Base-by-base conservation (phyloP, 805 yeast genomes). In the Clavispora fructus region DNA sequence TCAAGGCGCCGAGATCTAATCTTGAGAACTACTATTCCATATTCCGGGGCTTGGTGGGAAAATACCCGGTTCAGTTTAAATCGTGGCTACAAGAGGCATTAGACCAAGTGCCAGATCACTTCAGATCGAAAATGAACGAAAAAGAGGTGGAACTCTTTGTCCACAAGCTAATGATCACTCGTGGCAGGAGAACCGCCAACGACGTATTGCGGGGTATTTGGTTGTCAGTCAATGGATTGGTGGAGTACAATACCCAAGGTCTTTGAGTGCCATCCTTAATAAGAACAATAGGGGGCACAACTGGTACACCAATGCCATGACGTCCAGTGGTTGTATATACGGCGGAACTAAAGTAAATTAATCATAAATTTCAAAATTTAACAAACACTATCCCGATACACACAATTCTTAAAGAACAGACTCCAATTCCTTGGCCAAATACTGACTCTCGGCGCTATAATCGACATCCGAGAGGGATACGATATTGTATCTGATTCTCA, bases 401-500 rank as follows among this genome's bases (percentile, higher is more conserved):
- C 10, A 17, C 35, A 27, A 25, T 19, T 41, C 48, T 30, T 44
- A 43, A 30, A 48, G 37, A 31, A 51, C 49, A 1, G 47, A 41
- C 43, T 55, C 57, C 57, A 80, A 65, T 35, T 66, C 63, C 46
- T 70, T 71, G 29, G 76, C 73, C 57, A 87, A 71, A 42, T 64
- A 76, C 39, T 80, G 85, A 48, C 82, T 74, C 64, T 87, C 95
- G 30, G 73, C 73, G 45, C 67, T 68, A 58, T 63, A 84, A 55
- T 83, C 81, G 43, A 87, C 57, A 35, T 71, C 71, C 43, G 72
- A 71, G 26, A 84, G 53, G 13, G 77, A 74, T 41, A 79, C 69
- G 3, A 79, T 87, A 46, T 83, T 83, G 62, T 84, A 88, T 62
- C 97, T 79, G 14, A 87, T 80, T 63, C 92, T 78, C 28, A 79